Evolutionary conservation across 805 yeast species (phyloP), one percentile per base, ranked within the genome.

Genomic region (Teunomyces panamensis): DNA sequence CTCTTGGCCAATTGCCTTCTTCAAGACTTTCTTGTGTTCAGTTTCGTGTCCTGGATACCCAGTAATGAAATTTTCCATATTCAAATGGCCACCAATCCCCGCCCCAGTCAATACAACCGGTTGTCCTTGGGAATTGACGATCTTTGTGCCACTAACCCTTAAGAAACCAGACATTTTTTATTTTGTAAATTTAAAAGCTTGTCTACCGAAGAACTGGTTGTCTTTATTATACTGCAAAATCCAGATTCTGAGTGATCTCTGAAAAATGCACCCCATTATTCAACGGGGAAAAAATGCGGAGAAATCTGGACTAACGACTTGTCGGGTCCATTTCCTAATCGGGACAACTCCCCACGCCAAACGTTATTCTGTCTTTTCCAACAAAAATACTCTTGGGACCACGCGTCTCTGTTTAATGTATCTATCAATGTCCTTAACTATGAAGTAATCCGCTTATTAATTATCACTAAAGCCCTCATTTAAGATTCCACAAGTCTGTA

Each of bases 21-120:
- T 54, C 46, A 77, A 48, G 1, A 74, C 75, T 41, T 62, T 52
- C 56, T 76, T 76, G 54, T 75, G 79, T 54, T 77, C 80, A 16
- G 78, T 68, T 55, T 77, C 82, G 53, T 73, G 79, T 3, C 81
- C 81, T 9, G 81, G 79, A 51, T 71, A 78, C 4, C 81, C 81
- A 26, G 80, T 77, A 53, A 78, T 77, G 70, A 78, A 77, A 59
- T 78, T 78, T 59, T 77, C 81, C 81, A 77, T 77, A 58, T 77
- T 78, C 50, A 78, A 68, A 49, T 73, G 78, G 39, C 80, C 80
- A 41, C 81, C 81, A 28, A 64, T 67, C 44, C 79, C 80, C 32
- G 78, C 59, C 13, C 81, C 82, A 49, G 68, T 72, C 47, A 77
- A 68, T 14, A 77, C 70, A 5, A 77, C 67, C 9, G 68, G 65